Base-by-base conservation (phyloP, 169 alveolate species). In the Perkinsus marinus region DNA sequence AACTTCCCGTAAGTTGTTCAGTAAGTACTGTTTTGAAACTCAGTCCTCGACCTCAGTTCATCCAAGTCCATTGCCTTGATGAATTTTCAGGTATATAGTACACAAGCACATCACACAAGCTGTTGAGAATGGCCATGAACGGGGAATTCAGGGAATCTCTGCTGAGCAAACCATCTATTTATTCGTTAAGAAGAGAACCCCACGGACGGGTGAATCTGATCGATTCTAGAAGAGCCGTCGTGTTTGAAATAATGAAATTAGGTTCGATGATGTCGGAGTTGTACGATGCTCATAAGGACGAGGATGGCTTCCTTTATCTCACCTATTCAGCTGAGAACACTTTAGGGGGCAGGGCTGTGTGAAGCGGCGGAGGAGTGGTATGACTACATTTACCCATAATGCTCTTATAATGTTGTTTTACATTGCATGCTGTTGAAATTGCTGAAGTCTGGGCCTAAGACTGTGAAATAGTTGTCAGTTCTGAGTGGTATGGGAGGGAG, bases 81-180 rank as follows among this genome's bases (percentile, higher is more conserved):
- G 46, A 10, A 43, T 57, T 30, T 19, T 2, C 79, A 57, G 79
- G 34, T 95, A 94, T 94, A 95, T 95, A 68, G 93, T 95, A 89
- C 96, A 95, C 95, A 95, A 95, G 93, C 97, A 94, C 95, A 95
- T 95, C 91, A 95, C 95, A 39, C 96, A 95, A 69, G 92, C 95
- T 37, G 93, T 95, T 26, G 79, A 57, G 79, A 57, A 57, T 13
- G 79, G 79, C 22, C 41, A 89, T 30, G 68, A 46, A 38, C 68
- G 92, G 57, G 41, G 89, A n/a, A 68, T 89, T 43, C 43, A 41
- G 47, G 91, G 92, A 30, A 91, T 94, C 57, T 89, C 95, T 10
- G 93, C 93, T 68, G 96, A 95, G 90, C 93, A 95, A 91, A 94
- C 96, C 37, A 95, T 95, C 39, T 95, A 95, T 89, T 69, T 95